Base-by-base conservation (phyloP, 495 filamentous ascomycete genomes). In the Xylaria castorea region DNA sequence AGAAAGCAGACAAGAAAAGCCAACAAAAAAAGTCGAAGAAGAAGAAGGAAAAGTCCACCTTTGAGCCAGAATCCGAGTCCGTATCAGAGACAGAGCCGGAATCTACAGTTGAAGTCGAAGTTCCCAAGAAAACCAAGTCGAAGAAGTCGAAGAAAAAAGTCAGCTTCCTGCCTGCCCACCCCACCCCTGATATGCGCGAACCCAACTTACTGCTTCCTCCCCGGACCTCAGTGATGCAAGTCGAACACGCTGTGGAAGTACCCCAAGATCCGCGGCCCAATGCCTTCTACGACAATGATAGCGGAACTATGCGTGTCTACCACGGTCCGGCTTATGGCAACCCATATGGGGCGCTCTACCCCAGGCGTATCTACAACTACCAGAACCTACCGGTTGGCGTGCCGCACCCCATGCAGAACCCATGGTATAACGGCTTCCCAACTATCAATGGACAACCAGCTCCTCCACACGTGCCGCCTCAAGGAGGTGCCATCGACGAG, bases 251-350 rank as follows among this genome's bases (percentile, higher is more conserved):
- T 11, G 68, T 85, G 8, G 81, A 86, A 48, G 76, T 79, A 32
- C 68, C 76, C n/a, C 63, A 76, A 1, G 84, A 86, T 69, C 83
- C 84, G 25, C 80, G 78, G 1, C 86, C 86, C 25, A 88, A 88
- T 72, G 83, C 86, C 30, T 88, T 85, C 76, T 82, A 83, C 63
- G 85, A 87, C 71, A 68, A 75, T 30, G 73, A 78, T 16, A 79
- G 76, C 38, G 80, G 81, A 14, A 60, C 83, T 25, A 80, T 83
- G 66, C 82, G 84, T 3, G 83, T 87, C 57, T 88, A 87, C 65
- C 85, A 88, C 69, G 85, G 85, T 0, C 81, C 81, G 0, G 66
- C 77, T 32, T 87, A 84, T 69, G 86, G 85, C 58, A 85, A 84
- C 73, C 80, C 81, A 30, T 75, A 76, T 18, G 79, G 78, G 2